These are phyloP conservation scores for Conringia planisiliqua DNA, from an alignment of 345 rosid genomes.

Conservation along the genomic window DNA sequence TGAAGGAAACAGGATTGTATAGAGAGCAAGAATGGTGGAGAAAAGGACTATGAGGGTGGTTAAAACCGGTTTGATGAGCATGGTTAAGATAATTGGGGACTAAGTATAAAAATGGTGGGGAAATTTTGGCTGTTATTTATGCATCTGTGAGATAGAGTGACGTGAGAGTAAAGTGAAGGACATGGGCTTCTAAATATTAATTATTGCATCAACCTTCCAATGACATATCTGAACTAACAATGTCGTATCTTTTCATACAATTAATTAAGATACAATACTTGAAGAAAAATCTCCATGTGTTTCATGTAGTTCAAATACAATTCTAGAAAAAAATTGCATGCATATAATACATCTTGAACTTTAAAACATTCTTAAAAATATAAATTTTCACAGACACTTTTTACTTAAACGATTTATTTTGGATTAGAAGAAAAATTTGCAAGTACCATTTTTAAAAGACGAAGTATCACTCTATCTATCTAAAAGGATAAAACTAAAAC, in stretches of 20 bases:
- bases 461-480: background rate
- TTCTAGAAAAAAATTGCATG: background rate
- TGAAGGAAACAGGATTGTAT: background rate
- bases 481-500: too few relatives aligned
- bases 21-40: constrained; percentile 13
- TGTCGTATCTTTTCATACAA: background rate
- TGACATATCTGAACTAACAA: background rate
- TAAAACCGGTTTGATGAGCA: constrained; percentile 16
- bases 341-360: background rate
- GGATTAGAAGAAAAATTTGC: too few relatives aligned
- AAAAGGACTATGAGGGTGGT: background rate
- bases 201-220: background rate
- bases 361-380: background rate
- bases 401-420: too few relatives aligned
- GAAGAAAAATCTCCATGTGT: background rate
- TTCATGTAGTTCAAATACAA: background rate
- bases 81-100: background rate
- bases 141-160: constrained; percentile 12
- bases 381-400: background rate
- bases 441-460: background rate
- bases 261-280: background rate
- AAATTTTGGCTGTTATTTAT: constrained; percentile 14
- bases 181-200: background rate
- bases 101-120: background rate
- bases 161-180: constrained; percentile 29